Conservation (phyloP, 2,329 filamentous ascomycete genomes). For the Tolypocladium pustulatum region DNA sequence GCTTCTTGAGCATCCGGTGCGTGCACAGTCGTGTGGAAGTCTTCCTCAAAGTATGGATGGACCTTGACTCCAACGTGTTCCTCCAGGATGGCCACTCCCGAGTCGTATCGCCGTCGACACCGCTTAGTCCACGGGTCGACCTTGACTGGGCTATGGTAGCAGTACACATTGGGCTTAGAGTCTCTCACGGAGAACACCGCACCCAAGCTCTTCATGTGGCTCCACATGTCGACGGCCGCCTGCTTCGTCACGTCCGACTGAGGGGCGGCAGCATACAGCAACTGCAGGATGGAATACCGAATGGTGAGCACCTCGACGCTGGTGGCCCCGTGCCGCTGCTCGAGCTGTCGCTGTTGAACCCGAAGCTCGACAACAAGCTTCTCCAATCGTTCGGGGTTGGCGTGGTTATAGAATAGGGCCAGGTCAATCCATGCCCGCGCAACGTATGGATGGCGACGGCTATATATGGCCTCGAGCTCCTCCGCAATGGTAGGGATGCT, state of each 20-base stretch:
- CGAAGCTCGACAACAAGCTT: constrained; percentile 27
- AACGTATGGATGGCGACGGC: constrained; percentile 31
- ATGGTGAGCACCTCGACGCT: constrained; percentile 25
- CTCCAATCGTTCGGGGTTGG: constrained; percentile 23
- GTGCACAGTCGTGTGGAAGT: constrained; percentile 30
- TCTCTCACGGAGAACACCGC: constrained; percentile 25
- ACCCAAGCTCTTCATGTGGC: constrained; percentile 21
- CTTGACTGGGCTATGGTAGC: constrained; percentile 32
- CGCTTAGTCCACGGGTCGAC: constrained; percentile 33
- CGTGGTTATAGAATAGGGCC: constrained; percentile 27
- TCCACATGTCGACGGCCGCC: constrained; percentile 26
- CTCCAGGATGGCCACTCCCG: constrained; percentile 24
- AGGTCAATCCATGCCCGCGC: constrained; percentile 31
- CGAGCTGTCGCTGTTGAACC: constrained; percentile 22
- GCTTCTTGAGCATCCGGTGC: constrained; percentile 24
- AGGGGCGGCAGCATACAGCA: constrained; percentile 24
- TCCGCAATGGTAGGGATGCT: constrained; percentile 31
- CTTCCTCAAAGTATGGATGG: constrained; percentile 31
- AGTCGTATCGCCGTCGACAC: constrained; percentile 29
- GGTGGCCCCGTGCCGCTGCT: constrained; percentile 20
- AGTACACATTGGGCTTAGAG: constrained; percentile 26
- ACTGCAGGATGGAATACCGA: constrained; percentile 29
- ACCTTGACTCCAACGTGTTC: constrained; percentile 26
- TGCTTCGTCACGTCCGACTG: constrained; percentile 22
- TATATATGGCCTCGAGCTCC: constrained; percentile 33